Percentiles rank a stretch among this genome's conserved stretches.
Evolutionary conservation across 1,139 yeast genomes (phyloP).

Genomic region (Suhomyces guaymorum): DNA sequence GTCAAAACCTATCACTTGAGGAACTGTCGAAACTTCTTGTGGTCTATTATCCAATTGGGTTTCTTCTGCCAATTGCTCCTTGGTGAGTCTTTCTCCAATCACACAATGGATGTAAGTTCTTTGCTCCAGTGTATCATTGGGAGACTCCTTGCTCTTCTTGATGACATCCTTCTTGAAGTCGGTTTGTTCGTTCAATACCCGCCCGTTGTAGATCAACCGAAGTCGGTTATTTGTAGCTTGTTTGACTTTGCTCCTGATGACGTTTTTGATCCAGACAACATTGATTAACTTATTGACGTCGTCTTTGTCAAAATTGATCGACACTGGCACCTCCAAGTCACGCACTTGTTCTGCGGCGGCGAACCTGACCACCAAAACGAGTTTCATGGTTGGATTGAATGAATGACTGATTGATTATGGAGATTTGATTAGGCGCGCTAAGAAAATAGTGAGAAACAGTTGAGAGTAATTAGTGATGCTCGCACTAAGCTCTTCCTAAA

Average conservation of each 20-base stretch:
- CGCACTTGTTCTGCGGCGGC: conserved; percentile 27
- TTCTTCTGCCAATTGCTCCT: conserved; percentile 63
- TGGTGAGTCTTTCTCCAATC: conserved; percentile 66
- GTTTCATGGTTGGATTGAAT: conserved; percentile 18
- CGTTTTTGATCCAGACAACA: conserved; percentile 31
- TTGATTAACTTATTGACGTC: conserved; percentile 35
- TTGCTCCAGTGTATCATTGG: conserved; percentile 2
- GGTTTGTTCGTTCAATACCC: conserved; percentile 62
- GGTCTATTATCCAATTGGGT: conserved; percentile 56
- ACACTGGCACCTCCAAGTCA: conserved; percentile 34
- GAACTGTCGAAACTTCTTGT: conserved; percentile 54
- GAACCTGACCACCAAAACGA: conserved; percentile 31
- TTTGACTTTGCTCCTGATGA: conserved; percentile 30
- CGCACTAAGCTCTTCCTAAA: too few relatives aligned
- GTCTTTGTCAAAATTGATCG: conserved; percentile 32
- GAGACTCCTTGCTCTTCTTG: conserved; percentile 22
- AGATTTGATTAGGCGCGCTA: not conserved
- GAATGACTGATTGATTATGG: not conserved
- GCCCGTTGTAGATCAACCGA: conserved; percentile 73
- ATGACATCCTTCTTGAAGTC: conserved; percentile 54
- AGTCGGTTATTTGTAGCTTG: conserved; percentile 50
- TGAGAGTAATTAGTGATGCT: too few relatives aligned
- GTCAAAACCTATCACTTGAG: conserved; percentile 85
- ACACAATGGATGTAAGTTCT: conserved; percentile 73
- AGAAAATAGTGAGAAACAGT: not conserved